phyloP scores from a whole-genome alignment of 2,329 filamentous ascomycete species.

The Peltaster fructicola region DNA sequence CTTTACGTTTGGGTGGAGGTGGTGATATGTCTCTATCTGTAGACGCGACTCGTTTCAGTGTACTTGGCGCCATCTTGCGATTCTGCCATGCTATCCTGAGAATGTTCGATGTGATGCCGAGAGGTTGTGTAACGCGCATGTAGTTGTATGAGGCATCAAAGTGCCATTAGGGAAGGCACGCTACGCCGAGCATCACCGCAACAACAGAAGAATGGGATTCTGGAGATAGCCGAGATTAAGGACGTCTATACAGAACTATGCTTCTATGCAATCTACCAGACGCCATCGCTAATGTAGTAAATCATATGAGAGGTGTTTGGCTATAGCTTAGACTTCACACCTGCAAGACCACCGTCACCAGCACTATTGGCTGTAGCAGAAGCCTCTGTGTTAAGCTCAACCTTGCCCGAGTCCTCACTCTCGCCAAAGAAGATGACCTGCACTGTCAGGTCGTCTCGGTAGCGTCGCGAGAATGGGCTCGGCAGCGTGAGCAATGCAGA shows the following conservation, averaged over 20 bases:
- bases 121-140: no score
- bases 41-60: conserved; percentile 21
- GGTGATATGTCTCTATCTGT: conserved; percentile 35
- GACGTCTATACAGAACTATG: no score
- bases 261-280: no score
- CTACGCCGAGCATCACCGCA: no score
- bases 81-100: no score
- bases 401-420: conserved; percentile 54
- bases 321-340: conserved; percentile 9
- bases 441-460: conserved; percentile 88
- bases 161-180: no score
- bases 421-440: conserved; percentile 98
- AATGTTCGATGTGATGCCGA: no score
- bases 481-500: conserved; percentile 82
- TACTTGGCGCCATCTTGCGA: conserved; percentile 6
- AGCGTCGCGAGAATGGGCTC: conserved; percentile 76
- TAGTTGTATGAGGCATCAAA: no score
- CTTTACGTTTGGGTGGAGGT: conserved; percentile 37
- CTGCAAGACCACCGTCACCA: conserved; percentile 4
- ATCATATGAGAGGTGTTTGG: no score
- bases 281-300: no score
- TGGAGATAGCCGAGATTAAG: no score
- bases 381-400: conserved; percentile 73
- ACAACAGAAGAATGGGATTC: no score
- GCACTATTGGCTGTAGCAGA: conserved; percentile 36